Evolutionary conservation across 1,284 basidiomycete species (phyloP).

Genomic region (Pisolithus thermaeus): DNA sequence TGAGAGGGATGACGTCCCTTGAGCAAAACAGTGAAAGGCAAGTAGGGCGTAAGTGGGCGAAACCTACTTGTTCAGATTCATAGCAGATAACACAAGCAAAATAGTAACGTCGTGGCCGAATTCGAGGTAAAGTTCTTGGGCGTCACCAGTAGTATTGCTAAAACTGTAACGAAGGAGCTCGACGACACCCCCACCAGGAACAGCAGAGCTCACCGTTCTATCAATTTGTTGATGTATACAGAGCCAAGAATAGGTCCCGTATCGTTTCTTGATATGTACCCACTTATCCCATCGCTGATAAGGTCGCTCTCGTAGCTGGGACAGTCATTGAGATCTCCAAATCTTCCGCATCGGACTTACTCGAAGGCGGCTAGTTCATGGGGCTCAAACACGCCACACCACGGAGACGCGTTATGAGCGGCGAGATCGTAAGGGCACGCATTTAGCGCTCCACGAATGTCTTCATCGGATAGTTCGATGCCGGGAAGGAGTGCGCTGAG

Average conservation of each 20-base stretch:
- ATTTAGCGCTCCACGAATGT: constrained; percentile 37
- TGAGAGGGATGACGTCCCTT: constrained; percentile 32
- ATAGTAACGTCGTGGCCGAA: constrained; percentile 47
- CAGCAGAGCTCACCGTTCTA: constrained; percentile 30
- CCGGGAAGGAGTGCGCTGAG: constrained; percentile 32
- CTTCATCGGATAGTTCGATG: constrained; percentile 26
- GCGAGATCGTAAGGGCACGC: constrained; percentile 39
- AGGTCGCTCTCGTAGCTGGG: constrained; percentile 38
- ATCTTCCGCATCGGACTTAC: constrained; percentile 16
- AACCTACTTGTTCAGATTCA: constrained; percentile 35
- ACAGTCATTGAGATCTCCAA: background rate
- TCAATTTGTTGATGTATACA: constrained; percentile 38
- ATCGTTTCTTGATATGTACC: constrained; percentile 35
- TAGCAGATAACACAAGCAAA: constrained; percentile 38
- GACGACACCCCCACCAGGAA: background rate
- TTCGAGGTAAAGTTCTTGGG: constrained; percentile 36
- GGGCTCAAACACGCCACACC: constrained; percentile 34
- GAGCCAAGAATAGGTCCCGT: constrained; percentile 39
- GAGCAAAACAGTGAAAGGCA: background rate
- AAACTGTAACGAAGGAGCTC: constrained; percentile 22
- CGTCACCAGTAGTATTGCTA: constrained; percentile 31
- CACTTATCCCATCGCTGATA: constrained; percentile 40
- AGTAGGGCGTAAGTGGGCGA: background rate
- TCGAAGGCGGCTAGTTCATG: constrained; percentile 35
- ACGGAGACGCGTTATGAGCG: constrained; percentile 29